phyloP scores from a whole-genome alignment of 1,284 basidiomycete genomes.

The Blastosporella zonata region DNA sequence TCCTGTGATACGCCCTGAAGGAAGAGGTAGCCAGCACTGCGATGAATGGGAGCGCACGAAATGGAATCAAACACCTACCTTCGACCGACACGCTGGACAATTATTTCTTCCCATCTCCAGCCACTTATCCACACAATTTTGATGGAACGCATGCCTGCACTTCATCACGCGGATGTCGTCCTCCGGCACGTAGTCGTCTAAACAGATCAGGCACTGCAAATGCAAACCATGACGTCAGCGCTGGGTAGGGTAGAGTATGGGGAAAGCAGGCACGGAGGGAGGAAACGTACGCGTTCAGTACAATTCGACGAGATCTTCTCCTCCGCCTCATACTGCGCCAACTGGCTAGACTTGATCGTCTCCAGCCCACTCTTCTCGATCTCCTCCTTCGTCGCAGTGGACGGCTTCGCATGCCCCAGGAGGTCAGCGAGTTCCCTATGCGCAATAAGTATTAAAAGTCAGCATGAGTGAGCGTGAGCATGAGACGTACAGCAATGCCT shows the following conservation, averaged over 20 bases:
- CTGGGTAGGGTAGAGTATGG: slow-evolving; percentile 14
- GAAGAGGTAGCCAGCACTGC: neutral
- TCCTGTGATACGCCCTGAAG: slow-evolving; percentile 15
- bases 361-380: slow-evolving; percentile 78
- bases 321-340: slow-evolving; percentile 52
- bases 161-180: slow-evolving; percentile 76
- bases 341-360: slow-evolving; percentile 56
- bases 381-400: slow-evolving; percentile 76
- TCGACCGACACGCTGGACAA: slow-evolving; percentile 84
- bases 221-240: neutral
- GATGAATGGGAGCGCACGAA: neutral
- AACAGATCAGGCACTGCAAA: slow-evolving; percentile 71
- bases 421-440: slow-evolving; percentile 73
- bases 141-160: slow-evolving; percentile 86
- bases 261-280: slow-evolving; percentile 2
- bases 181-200: slow-evolving; percentile 75
- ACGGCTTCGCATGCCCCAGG: slow-evolving; percentile 74
- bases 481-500: slow-evolving; percentile 61
- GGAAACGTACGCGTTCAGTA: slow-evolving; percentile 61
- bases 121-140: slow-evolving; percentile 85
- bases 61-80: slow-evolving; percentile 37
- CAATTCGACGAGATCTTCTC: slow-evolving; percentile 74
- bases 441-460: slow-evolving; percentile 9
- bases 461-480: slow-evolving; percentile 12
- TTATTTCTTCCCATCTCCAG: slow-evolving; percentile 82